Conservation (phyloP, 1,284 basidiomycete species). For the Somion occarium region DNA sequence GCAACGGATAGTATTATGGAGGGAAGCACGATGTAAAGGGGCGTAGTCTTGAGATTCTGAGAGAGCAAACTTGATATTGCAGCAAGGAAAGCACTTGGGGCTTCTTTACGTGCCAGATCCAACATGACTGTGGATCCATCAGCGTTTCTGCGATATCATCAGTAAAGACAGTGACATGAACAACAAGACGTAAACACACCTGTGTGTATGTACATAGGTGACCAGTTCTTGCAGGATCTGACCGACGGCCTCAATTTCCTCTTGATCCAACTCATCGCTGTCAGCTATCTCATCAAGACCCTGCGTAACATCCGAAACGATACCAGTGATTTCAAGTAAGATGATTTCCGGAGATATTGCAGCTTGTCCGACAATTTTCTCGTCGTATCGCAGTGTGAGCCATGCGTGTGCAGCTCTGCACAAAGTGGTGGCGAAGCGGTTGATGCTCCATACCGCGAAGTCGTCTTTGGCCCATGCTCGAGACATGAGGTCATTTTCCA, state of each 20-base stretch:
- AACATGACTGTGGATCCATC: constrained; percentile 51
- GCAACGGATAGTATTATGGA: constrained; percentile 57
- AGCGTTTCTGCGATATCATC: constrained; percentile 35
- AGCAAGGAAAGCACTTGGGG: constrained; percentile 53
- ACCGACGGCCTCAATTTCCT: constrained; percentile 60
- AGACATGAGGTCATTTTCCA: constrained; percentile 61
- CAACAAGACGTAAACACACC: no score
- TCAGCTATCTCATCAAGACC: constrained; percentile 60
- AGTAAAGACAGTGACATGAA: no score
- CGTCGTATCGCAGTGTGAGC: constrained; percentile 35
- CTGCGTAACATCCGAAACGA: constrained; percentile 66
- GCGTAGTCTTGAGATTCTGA: constrained; percentile 47
- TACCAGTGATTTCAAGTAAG: constrained; percentile 60
- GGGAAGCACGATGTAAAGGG: constrained; percentile 56
- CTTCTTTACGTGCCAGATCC: constrained; percentile 44
- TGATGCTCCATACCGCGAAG: constrained; percentile 54
- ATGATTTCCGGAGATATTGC: constrained; percentile 45
- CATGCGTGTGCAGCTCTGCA: constrained; percentile 51
- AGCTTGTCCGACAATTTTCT: constrained; percentile 8
- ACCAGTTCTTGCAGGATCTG: constrained; percentile 53
- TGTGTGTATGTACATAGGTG: constrained; percentile 49
- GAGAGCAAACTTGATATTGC: constrained; percentile 56
- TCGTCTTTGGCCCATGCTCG: constrained; percentile 67
- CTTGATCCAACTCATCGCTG: constrained; percentile 53
- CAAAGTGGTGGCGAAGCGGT: constrained; percentile 50